phyloP scores from a whole-genome alignment of 139 green algal genomes.

The Chlamydomonas schloesseri region DNA sequence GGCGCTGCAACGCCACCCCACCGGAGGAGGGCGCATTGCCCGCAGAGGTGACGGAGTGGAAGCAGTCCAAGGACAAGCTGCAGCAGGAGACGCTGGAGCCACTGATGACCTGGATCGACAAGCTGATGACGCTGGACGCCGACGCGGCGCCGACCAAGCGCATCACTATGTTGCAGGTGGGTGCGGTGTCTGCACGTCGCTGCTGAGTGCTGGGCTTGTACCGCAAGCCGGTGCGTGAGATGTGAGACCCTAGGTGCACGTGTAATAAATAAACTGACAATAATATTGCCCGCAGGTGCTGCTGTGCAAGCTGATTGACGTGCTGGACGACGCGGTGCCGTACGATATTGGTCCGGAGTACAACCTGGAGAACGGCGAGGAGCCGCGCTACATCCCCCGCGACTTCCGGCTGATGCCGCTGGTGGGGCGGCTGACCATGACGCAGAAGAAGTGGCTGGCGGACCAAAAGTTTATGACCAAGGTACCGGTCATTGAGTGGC shows the following conservation, averaged over 20 bases:
- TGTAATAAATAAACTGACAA: no score
- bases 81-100: constrained; percentile 40
- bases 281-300: constrained; percentile 57
- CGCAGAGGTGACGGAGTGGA: constrained; percentile 14
- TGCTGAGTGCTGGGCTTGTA: background rate
- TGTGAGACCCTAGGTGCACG: no score
- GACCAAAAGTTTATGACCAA: constrained; percentile 23
- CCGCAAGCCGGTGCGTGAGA: no score
- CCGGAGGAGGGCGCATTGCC: background rate
- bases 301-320: constrained; percentile 59
- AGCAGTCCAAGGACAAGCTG: constrained; percentile 12
- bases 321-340: constrained; percentile 49
- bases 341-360: constrained; percentile 43
- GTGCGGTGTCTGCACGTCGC: background rate
- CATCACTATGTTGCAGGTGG: constrained; percentile 50
- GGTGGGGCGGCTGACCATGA: background rate
- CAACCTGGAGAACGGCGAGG: constrained; percentile 35
- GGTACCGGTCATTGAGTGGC: background rate
- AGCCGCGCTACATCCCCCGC: constrained; percentile 48
- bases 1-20: background rate
- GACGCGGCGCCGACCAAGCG: constrained; percentile 7
- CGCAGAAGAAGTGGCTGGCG: constrained; percentile 16
- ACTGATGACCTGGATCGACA: constrained; percentile 23
- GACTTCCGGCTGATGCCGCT: constrained; percentile 36
- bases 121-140: constrained; percentile 14